These are phyloP conservation scores for Nasturtium officinale DNA, from an alignment of 345 rosid species.

Conservation along the genomic window DNA sequence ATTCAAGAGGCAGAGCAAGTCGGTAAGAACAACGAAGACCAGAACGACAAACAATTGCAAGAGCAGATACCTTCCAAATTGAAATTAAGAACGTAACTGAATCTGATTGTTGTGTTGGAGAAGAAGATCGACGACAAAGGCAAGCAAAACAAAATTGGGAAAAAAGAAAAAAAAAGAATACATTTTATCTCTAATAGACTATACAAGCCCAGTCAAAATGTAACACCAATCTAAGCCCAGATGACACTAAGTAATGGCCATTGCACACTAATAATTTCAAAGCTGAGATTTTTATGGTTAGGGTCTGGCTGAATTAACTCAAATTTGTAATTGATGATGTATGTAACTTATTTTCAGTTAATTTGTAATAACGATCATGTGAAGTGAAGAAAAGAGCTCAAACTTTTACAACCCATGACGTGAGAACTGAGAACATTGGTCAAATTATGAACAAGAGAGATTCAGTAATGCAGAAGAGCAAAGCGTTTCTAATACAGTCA, in stretches of 20 bases:
- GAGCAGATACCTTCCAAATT: constrained; percentile 17
- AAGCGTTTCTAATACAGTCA: constrained; percentile 11
- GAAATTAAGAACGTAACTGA: not conserved
- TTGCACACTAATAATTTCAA: not conserved
- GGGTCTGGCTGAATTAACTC: not conserved
- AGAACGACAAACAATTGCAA: not conserved
- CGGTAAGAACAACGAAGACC: not conserved
- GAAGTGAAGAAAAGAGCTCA: not conserved
- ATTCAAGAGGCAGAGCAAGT: not conserved
- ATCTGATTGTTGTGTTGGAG: constrained; percentile 19
- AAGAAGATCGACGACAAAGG: constrained; percentile 24
- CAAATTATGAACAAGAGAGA: constrained; percentile 10
- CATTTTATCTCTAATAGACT: not conserved
- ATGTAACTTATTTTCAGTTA: not conserved
- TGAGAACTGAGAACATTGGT: not conserved
- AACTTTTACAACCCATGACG: too few relatives aligned
- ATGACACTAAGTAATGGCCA: not conserved
- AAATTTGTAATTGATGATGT: too few relatives aligned
- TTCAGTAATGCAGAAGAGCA: not conserved
- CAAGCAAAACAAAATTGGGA: not conserved
- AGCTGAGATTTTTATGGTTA: not conserved
- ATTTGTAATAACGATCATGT: not conserved
- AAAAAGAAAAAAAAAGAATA: not conserved
- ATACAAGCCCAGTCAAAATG: constrained; percentile 30
- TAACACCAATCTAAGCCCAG: constrained; percentile 29